Base-by-base conservation (phyloP, 169 alveolate genomes). In the Cryptosporidium baileyi region DNA sequence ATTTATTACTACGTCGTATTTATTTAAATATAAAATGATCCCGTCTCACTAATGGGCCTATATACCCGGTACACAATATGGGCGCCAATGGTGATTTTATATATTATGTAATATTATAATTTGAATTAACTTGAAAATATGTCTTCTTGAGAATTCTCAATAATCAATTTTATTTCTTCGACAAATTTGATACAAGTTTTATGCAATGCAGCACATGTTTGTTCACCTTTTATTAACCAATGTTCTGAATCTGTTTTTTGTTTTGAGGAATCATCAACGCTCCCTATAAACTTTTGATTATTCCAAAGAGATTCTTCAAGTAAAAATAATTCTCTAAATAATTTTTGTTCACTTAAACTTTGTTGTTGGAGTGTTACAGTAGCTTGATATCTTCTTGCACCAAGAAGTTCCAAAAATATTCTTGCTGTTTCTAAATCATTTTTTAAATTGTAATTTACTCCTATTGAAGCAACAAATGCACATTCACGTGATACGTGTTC, bases 401-500 rank as follows among this genome's bases (percentile, higher is more conserved):
- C 85, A 3, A 74, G 15, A 2, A 74, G 28, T 24, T 74, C 85
- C 9, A 74, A 30, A 47, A 74, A 74, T 60, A 74, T 51, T 74
- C 85, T 32, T 0, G 67, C 57, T 15, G 85, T 74, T 22, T 74
- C 74, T 4, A 74, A 32, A 32, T 74, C 85, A 9, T 54, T 36
- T 5, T 74, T 74, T n/a, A 54, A 26, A 51, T 74, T 60, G 9
- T 74, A 45, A 57, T 74, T 57, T 24, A 51, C 74, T 54, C 60
- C 67, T 11, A 74, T 74, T 9, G 85, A 74, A 32, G 67, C 85
- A 4, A 74, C 85, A 36, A 74, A 74, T 19, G 85, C 67, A n/a
- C 85, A 74, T 32, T 74, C 85, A 38, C 85, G 26, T 5, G 85
- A 74, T 8, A 74, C 85, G 43, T 74, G 85, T 28, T 74, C 85